Percentiles rank a stretch among this genome's conserved stretches.
Evolutionary conservation across 2,329 filamentous ascomycete species (phyloP).

Genomic region (Cytospora piceae): DNA sequence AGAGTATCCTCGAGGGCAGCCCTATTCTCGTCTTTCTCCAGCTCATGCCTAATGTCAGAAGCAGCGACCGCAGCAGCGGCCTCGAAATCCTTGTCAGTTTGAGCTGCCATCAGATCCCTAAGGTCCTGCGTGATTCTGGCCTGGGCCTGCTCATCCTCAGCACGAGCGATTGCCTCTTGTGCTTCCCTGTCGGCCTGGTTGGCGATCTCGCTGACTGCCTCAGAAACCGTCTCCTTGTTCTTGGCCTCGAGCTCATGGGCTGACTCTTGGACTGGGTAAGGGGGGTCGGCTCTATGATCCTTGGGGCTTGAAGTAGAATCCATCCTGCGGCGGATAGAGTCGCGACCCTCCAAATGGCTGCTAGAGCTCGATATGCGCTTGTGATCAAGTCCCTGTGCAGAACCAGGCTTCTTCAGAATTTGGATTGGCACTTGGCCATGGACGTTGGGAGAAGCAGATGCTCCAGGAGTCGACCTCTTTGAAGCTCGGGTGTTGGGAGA

Average conservation of each 20-base stretch:
- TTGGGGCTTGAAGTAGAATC: slow-evolving; percentile 41
- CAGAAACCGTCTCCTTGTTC: slow-evolving; percentile 68
- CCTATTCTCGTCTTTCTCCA: slow-evolving; percentile 58
- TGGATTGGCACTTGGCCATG: slow-evolving; percentile 34
- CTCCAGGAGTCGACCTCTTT: slow-evolving; percentile 46
- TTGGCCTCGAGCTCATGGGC: slow-evolving; percentile 30
- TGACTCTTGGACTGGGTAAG: slow-evolving; percentile 25
- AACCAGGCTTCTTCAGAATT: slow-evolving; percentile 49
- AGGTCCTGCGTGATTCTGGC: slow-evolving; percentile 54
- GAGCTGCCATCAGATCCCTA: slow-evolving; percentile 53
- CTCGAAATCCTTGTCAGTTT: slow-evolving; percentile 59
- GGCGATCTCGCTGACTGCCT: slow-evolving; percentile 70
- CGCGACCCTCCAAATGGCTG: slow-evolving; percentile 26
- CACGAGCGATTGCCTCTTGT: slow-evolving; percentile 65
- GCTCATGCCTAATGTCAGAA: slow-evolving; percentile 55
- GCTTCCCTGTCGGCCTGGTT: slow-evolving; percentile 56
- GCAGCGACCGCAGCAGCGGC: slow-evolving; percentile 52
- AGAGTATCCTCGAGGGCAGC: slow-evolving; percentile 57
- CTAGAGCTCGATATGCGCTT: slow-evolving; percentile 38
- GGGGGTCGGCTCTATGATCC: slow-evolving; percentile 30
- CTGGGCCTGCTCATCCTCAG: slow-evolving; percentile 53
- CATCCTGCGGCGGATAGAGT: slow-evolving; percentile 40
- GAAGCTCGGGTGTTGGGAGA: slow-evolving; percentile 36
- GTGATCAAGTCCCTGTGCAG: slow-evolving; percentile 47
- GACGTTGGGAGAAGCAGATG: slow-evolving; percentile 52